Percentiles rank a stretch among this genome's conserved stretches.
These are phyloP conservation scores for Mycocentrospora acerina DNA, from an alignment of 2,329 filamentous ascomycete genomes.

Conservation along the genomic window DNA sequence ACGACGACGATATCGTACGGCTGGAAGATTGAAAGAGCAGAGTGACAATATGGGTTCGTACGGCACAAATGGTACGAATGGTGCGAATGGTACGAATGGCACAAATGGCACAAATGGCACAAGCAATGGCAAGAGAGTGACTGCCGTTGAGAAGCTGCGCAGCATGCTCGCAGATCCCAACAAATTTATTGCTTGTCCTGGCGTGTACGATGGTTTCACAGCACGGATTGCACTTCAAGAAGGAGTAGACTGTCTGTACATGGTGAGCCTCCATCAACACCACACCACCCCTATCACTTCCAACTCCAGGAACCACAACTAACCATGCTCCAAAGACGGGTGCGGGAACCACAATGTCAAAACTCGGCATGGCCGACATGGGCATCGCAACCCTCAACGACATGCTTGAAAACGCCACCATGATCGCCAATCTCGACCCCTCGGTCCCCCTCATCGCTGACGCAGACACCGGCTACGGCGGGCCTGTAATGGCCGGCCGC, in stretches of 20 bases:
- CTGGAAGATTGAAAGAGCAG: neutral
- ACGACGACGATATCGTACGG: neutral
- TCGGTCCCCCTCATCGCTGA: constrained; percentile 62
- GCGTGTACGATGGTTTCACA: constrained; percentile 69
- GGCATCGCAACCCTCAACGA: constrained; percentile 63
- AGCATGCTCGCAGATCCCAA: constrained; percentile 32
- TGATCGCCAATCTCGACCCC: constrained; percentile 63
- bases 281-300: neutral
- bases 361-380: constrained; percentile 64
- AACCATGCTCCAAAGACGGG: constrained; percentile 52
- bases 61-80: constrained; percentile 5
- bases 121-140: constrained; percentile 13
- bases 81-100: no score
- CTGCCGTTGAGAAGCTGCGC: constrained; percentile 34
- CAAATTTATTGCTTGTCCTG: constrained; percentile 58
- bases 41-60: constrained; percentile 10
- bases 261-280: constrained; percentile 53
- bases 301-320: neutral
- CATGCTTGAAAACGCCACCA: constrained; percentile 64
- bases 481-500: constrained; percentile 49
- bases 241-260: constrained; percentile 68
- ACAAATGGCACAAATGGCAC: no score
- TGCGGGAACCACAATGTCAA: constrained; percentile 62
- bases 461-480: constrained; percentile 60
- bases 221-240: constrained; percentile 63